Conservation (phyloP, 1,139 yeast species). For the Geotrichum carabidarum region DNA sequence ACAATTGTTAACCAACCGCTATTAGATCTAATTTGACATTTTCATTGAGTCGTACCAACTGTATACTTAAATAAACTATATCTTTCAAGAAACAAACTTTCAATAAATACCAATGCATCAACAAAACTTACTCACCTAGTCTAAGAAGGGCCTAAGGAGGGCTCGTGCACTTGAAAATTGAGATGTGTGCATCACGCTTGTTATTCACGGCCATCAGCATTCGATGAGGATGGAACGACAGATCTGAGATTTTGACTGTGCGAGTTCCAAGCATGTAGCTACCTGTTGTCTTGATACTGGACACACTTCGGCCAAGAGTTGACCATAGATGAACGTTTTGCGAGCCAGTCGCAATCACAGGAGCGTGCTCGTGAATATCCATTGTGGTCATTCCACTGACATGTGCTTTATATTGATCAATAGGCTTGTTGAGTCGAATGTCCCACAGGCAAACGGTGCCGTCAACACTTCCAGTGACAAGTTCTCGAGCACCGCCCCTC, state of each 20-base stretch:
- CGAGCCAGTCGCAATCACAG: slow-evolving; percentile 82
- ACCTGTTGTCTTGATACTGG: slow-evolving; percentile 52
- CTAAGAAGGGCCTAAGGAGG: background rate
- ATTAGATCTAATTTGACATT: no score
- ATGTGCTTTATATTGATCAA: slow-evolving; percentile 53
- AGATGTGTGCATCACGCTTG: slow-evolving; percentile 71
- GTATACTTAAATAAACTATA: background rate
- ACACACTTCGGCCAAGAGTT: slow-evolving; percentile 69
- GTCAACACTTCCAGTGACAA: slow-evolving; percentile 73
- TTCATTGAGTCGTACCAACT: background rate
- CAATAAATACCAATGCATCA: background rate
- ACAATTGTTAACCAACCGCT: no score
- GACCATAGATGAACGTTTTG: slow-evolving; percentile 81
- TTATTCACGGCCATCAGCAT: slow-evolving; percentile 88
- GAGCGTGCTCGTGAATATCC: slow-evolving; percentile 94
- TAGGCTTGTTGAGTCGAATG: slow-evolving; percentile 67
- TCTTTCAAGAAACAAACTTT: no score
- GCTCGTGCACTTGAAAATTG: slow-evolving; percentile 50
- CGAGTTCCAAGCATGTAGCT: slow-evolving; percentile 40
- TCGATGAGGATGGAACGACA: slow-evolving; percentile 87
- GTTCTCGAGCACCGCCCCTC: slow-evolving; percentile 90
- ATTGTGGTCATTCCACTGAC: slow-evolving; percentile 66
- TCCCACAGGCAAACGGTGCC: slow-evolving; percentile 91
- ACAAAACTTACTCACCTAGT: background rate
- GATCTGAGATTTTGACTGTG: slow-evolving; percentile 53